Evolutionary conservation across 345 rosid species (phyloP).

Genomic region (Aquilaria sinensis): DNA sequence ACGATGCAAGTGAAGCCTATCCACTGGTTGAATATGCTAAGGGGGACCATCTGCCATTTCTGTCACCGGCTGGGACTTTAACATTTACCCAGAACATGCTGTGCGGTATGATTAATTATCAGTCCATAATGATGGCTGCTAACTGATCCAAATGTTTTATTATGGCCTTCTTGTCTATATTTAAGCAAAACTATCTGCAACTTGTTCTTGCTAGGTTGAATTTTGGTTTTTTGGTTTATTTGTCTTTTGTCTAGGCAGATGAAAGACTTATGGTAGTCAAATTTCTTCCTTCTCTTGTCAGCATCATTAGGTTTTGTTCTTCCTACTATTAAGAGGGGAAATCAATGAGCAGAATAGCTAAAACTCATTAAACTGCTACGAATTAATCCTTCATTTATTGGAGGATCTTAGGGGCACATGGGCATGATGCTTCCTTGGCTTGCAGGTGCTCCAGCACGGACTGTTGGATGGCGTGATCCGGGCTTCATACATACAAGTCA

Average conservation of each 20-base stretch:
- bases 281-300: too few species aligned
- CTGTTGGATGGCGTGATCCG: conserved; percentile 88
- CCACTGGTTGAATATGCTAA: conserved; percentile 79
- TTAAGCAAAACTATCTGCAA: too few species aligned
- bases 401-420: neutral
- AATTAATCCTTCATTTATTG: neutral
- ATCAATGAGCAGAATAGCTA: too few species aligned
- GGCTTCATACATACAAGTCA: conserved; percentile 77
- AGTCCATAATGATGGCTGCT: too few species aligned
- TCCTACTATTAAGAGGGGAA: too few species aligned
- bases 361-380: too few species aligned
- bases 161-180: neutral
- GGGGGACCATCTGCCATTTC: conserved; percentile 28
- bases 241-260: too few species aligned
- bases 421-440: neutral
- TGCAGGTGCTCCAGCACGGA: conserved; percentile 69
- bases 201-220: too few species aligned
- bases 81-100: conserved; percentile 67
- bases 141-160: neutral
- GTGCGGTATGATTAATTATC: conserved; percentile 59
- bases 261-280: too few species aligned
- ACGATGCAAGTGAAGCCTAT: conserved; percentile 58
- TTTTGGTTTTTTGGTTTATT: too few species aligned
- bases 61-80: conserved; percentile 78
- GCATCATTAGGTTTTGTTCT: too few species aligned